Evolutionary conservation across 495 filamentous ascomycete species (phyloP).

Genomic region (Talaromyces adpressus): DNA sequence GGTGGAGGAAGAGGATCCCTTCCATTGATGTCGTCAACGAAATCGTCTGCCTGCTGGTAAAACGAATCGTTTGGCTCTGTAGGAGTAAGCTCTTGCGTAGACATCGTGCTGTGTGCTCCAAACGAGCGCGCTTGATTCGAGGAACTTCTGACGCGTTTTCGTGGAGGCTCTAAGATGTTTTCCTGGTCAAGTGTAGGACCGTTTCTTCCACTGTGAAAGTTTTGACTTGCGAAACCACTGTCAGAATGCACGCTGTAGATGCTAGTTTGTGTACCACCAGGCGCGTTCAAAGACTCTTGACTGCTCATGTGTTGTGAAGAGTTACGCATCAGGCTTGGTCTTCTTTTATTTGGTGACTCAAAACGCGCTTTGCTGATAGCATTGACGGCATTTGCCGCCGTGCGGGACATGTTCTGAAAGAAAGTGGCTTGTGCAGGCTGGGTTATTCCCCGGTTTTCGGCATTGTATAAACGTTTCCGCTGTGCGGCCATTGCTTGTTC

Average conservation of each 20-base stretch:
- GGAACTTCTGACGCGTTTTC: slow-evolving; percentile 65
- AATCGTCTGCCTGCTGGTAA: slow-evolving; percentile 51
- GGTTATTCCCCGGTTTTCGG: slow-evolving; percentile 58
- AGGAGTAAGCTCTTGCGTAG: slow-evolving; percentile 53
- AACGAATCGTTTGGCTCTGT: slow-evolving; percentile 88
- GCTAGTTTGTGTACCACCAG: slow-evolving; percentile 59
- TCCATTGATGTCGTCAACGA: slow-evolving; percentile 49
- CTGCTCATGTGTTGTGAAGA: slow-evolving; percentile 56
- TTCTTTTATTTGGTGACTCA: slow-evolving; percentile 64
- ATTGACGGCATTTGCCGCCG: slow-evolving; percentile 83
- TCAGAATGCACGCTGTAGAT: slow-evolving; percentile 57
- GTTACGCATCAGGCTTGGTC: slow-evolving; percentile 41
- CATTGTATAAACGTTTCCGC: slow-evolving; percentile 79
- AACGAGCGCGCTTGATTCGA: slow-evolving; percentile 41
- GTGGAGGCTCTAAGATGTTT: slow-evolving; percentile 68
- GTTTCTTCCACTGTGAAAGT: slow-evolving; percentile 31
- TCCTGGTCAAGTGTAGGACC: slow-evolving; percentile 37
- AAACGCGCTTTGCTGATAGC: slow-evolving; percentile 93
- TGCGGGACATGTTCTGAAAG: slow-evolving; percentile 92
- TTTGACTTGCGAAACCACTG: slow-evolving; percentile 51
- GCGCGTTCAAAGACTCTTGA: slow-evolving; percentile 50
- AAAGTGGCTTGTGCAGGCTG: slow-evolving; percentile 71
- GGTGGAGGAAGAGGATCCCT: slow-evolving; percentile 65
- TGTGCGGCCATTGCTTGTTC: slow-evolving; percentile 99
- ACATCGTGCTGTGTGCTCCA: slow-evolving; percentile 29